phyloP scores from a whole-genome alignment of 768 basidiomycete genomes.

The Serendipita sp. region DNA sequence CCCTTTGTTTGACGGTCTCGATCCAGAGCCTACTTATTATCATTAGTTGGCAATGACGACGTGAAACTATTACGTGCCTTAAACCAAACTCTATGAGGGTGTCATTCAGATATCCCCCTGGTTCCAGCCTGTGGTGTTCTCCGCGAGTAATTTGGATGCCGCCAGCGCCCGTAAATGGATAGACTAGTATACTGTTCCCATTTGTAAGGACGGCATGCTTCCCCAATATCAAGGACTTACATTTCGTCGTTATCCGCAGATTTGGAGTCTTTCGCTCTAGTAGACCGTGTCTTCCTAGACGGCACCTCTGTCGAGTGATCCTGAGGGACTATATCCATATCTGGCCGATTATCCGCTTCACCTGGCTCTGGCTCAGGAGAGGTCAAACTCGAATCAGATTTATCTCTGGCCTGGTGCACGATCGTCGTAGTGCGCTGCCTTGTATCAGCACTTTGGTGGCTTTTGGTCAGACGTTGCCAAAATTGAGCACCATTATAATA shows the following conservation, averaged over 20 bases:
- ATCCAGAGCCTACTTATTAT: conserved; percentile 49
- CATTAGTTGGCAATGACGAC: neutral
- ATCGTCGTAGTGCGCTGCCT: no score
- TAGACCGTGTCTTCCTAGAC: no score
- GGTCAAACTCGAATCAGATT: no score
- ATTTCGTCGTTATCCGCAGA: neutral
- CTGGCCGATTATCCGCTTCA: no score
- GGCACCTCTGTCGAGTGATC: no score
- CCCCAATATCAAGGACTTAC: neutral
- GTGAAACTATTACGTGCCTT: conserved; percentile 39
- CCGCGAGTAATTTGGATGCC: conserved; percentile 69
- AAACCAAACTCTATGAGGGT: conserved; percentile 92
- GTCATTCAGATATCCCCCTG: conserved; percentile 85
- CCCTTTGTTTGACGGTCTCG: conserved; percentile 32
- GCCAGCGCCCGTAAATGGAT: conserved; percentile 52
- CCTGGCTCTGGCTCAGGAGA: no score
- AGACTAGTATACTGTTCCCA: conserved; percentile 47
- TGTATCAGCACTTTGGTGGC: no score
- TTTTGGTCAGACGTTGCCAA: no score
- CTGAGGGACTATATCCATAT: no score
- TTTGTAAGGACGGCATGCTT: neutral
- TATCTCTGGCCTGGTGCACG: no score
- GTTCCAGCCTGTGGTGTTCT: conserved; percentile 57
- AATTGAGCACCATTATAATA: no score
- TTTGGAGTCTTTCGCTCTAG: no score